Conservation (phyloP, 257 asterid species). For the Plantago major region DNA sequence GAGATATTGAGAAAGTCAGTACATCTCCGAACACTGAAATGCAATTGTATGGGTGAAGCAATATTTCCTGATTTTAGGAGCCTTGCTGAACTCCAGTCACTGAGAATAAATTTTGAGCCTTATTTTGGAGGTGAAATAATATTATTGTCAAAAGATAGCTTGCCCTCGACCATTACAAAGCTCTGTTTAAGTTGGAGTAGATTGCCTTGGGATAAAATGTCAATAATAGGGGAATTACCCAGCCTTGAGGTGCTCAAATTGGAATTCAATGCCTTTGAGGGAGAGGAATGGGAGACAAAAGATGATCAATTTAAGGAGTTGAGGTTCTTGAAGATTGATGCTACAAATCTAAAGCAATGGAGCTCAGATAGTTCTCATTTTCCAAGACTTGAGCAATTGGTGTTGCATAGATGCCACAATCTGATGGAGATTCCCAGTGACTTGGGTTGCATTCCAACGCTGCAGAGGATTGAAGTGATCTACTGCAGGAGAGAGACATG, state of each 20-base stretch:
- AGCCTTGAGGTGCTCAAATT: constrained; percentile 22
- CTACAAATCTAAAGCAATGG: constrained; percentile 1
- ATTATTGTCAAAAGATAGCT: not conserved
- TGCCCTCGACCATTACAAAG: constrained; percentile 3
- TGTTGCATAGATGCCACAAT: constrained; percentile 1
- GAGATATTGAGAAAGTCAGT: not conserved
- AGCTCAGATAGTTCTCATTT: not conserved
- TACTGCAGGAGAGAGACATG: not conserved
- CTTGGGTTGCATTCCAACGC: not conserved
- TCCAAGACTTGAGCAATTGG: constrained; percentile 17
- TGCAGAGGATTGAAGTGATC: constrained; percentile 12
- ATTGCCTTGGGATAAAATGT: constrained; percentile 12
- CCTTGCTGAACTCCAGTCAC: constrained; percentile 12
- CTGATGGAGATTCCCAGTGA: constrained; percentile 11
- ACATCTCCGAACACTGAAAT: constrained; percentile 8
- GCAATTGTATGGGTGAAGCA: not conserved
- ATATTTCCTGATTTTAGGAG: constrained; percentile 3
- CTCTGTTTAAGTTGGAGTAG: not conserved
- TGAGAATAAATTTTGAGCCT: not conserved
- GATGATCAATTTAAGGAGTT: constrained; percentile 12
- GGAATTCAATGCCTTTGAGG: constrained; percentile 9
- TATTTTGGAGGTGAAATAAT: not conserved
- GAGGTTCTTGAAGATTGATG: constrained; percentile 15
- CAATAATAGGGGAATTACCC: constrained; percentile 9
- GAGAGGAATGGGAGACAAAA: constrained; percentile 5